These are phyloP conservation scores for Exophiala sp. DNA, from an alignment of 2,329 filamentous ascomycete genomes.

Conservation along the genomic window DNA sequence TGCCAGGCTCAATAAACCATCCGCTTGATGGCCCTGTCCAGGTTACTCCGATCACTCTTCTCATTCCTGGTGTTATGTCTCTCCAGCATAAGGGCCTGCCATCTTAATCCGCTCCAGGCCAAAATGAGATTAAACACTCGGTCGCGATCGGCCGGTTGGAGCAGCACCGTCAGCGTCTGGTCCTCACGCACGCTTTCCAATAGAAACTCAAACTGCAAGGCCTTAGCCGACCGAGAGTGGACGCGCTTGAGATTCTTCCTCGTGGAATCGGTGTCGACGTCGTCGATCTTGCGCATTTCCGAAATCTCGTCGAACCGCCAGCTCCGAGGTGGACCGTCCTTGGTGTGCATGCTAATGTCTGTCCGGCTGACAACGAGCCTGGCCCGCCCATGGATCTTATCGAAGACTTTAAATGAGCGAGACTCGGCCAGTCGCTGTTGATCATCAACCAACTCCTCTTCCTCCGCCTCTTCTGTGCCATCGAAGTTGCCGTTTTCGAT, in stretches of 20 bases:
- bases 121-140: conserved; percentile 29
- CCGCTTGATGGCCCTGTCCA: conserved; percentile 18
- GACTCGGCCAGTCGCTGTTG: not conserved
- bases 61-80: conserved; percentile 9
- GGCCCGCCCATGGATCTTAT: conserved; percentile 6
- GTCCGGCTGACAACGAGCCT: conserved; percentile 9
- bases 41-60: conserved; percentile 10
- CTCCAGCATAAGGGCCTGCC: conserved; percentile 26
- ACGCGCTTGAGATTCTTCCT: conserved; percentile 15
- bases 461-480: not conserved
- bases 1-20: conserved; percentile 15
- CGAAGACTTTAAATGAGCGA: conserved; percentile 10
- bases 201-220: conserved; percentile 12
- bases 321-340: not conserved
- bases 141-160: conserved; percentile 24
- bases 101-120: conserved; percentile 27
- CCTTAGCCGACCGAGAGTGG: conserved; percentile 9
- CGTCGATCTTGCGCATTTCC: conserved; percentile 24
- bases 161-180: conserved; percentile 10
- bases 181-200: not conserved
- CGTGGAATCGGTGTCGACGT: conserved; percentile 3
- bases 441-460: not conserved
- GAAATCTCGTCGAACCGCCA: conserved; percentile 11
- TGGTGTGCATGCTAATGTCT: conserved; percentile 2
- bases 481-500: not conserved